phyloP scores from a whole-genome alignment of 106 monocot species.

The Allium sativum region DNA sequence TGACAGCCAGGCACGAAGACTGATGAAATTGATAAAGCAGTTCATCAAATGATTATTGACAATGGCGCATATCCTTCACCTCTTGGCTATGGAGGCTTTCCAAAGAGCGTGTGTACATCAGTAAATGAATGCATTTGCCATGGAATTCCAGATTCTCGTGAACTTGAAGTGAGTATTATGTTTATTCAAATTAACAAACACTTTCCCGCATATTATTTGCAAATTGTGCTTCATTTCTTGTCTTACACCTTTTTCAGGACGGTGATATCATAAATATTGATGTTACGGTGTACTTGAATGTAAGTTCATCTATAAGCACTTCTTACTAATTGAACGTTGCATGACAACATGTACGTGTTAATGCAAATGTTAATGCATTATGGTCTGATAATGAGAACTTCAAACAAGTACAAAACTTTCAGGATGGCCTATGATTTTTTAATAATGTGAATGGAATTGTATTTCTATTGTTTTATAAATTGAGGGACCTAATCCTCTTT shows the following conservation, averaged over 20 bases:
- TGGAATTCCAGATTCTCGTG: conserved; percentile 92
- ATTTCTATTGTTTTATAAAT: no score
- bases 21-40: conserved; percentile 93
- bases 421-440: no score
- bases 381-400: no score
- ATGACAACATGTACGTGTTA: no score
- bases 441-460: no score
- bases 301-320: conserved; percentile 27
- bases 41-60: conserved; percentile 94
- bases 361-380: no score
- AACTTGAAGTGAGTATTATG: conserved; percentile 51
- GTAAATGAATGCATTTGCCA: conserved; percentile 99
- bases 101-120: conserved; percentile 97
- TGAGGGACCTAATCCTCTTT: no score
- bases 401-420: no score
- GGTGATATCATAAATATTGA: conserved; percentile 99
- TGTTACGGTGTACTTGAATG: conserved; percentile 97
- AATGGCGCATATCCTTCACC: conserved; percentile 99
- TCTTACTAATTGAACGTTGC: no score
- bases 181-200: neutral
- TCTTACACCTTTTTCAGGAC: conserved; percentile 41
- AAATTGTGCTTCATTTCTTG: neutral
- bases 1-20: conserved; percentile 92
- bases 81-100: conserved; percentile 96
- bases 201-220: neutral